phyloP scores from a whole-genome alignment of 1,139 yeast genomes.

The Lodderomyces parapsilosis region DNA sequence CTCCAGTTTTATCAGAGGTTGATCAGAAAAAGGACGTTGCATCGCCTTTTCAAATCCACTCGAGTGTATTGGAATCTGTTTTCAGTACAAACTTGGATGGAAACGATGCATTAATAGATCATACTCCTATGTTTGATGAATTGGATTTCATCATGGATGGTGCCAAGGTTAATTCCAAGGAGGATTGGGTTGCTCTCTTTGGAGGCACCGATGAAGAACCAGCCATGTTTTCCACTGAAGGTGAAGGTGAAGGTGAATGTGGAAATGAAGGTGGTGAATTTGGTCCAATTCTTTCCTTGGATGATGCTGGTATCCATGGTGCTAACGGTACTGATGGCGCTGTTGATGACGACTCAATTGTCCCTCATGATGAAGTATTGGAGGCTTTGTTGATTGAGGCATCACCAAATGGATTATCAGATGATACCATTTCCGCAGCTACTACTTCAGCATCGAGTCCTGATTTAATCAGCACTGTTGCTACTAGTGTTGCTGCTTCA shows the following conservation, averaged over 20 bases:
- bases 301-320: too few species aligned
- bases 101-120: slow-evolving; percentile 32
- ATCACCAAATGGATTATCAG: slow-evolving; percentile 13
- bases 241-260: slow-evolving; percentile 1
- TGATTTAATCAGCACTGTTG: slow-evolving; percentile 9
- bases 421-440: slow-evolving; percentile 15
- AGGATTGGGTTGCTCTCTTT: slow-evolving; percentile 67
- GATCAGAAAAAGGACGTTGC: slow-evolving; percentile 11
- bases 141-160: slow-evolving; percentile 48
- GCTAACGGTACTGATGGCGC: slow-evolving; percentile 4
- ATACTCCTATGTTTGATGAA: slow-evolving; percentile 68
- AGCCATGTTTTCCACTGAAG: neutral
- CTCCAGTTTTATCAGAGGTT: neutral
- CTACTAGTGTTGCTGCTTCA: slow-evolving; percentile 11
- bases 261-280: too few species aligned
- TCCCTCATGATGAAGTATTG: slow-evolving; percentile 23
- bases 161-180: slow-evolving; percentile 43
- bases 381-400: slow-evolving; percentile 17
- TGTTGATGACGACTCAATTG: slow-evolving; percentile 13
- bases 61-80: slow-evolving; percentile 61
- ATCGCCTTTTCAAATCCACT: slow-evolving; percentile 53
- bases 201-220: slow-evolving; percentile 31
- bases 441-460: slow-evolving; percentile 13
- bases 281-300: slow-evolving; percentile 13
- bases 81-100: slow-evolving; percentile 51